phyloP scores from a whole-genome alignment of 257 asterid species.

The Mentha longifolia region DNA sequence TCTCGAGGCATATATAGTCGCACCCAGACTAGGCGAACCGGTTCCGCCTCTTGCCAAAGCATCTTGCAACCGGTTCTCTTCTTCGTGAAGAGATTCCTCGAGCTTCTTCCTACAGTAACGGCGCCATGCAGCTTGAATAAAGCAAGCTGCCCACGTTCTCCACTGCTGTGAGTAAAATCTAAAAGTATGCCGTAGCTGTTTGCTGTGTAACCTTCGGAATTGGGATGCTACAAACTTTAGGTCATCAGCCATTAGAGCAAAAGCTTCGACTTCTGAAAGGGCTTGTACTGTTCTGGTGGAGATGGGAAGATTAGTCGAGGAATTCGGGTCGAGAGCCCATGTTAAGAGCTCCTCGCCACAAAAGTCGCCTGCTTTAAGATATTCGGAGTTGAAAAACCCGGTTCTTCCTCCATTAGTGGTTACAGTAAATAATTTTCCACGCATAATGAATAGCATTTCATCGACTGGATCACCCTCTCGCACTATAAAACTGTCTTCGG shows the following conservation, averaged over 20 bases:
- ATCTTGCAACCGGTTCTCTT: constrained; percentile 75
- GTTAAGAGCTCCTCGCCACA: constrained; percentile 99
- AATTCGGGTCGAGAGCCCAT: constrained; percentile 93
- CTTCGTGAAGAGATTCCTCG: constrained; percentile 80
- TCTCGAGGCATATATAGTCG: constrained; percentile 86
- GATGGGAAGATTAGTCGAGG: constrained; percentile 86
- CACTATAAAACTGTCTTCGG: constrained; percentile 83
- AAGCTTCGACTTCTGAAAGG: constrained; percentile 95
- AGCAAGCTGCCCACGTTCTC: constrained; percentile 98
- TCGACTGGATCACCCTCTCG: constrained; percentile 98
- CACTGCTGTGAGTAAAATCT: constrained; percentile 95
- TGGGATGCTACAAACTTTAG: constrained; percentile 92
- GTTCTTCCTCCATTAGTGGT: constrained; percentile 97
- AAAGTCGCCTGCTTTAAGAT: constrained; percentile 87
- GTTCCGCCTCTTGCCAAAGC: constrained; percentile 70
- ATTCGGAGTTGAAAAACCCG: constrained; percentile 81
- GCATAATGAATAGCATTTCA: constrained; percentile 92
- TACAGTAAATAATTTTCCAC: constrained; percentile 74
- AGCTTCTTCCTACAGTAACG: constrained; percentile 74
- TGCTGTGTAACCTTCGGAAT: constrained; percentile 83
- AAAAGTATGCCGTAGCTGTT: constrained; percentile 91
- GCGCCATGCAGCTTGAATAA: constrained; percentile 94
- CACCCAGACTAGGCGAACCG: constrained; percentile 81
- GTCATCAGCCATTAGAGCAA: constrained; percentile 87
- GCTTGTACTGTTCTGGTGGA: constrained; percentile 94